Percentiles rank a stretch among this genome's conserved stretches.
Evolutionary conservation across 768 basidiomycete species (phyloP).

Genomic region (Podaxis rugospora): DNA sequence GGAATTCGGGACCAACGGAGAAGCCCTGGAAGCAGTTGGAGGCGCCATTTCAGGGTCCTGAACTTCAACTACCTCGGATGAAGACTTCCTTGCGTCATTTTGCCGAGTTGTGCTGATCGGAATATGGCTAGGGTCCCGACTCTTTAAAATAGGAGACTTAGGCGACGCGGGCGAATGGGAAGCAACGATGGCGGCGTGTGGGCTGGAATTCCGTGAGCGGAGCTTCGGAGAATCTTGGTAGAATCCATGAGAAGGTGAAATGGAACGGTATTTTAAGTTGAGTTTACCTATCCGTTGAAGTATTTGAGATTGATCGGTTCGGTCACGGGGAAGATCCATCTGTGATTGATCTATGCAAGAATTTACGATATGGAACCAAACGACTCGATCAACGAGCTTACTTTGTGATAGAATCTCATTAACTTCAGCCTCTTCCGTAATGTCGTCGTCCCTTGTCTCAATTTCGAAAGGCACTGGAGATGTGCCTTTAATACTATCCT

Average conservation of each 20-base stretch:
- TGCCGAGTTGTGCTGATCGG: not conserved
- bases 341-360: conserved; percentile 1
- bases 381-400: not conserved
- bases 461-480: not conserved
- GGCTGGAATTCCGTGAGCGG: not conserved
- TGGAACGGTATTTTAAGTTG: no score
- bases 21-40: not conserved
- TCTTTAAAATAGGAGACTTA: not conserved
- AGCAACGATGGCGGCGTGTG: not conserved
- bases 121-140: not conserved
- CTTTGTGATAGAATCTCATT: conserved; percentile 8
- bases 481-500: not conserved
- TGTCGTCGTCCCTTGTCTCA: not conserved
- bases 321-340: not conserved
- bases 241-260: not conserved
- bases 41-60: not conserved
- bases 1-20: not conserved
- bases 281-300: not conserved
- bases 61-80: not conserved
- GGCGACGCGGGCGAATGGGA: not conserved
- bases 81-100: not conserved
- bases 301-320: not conserved
- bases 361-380: conserved; percentile 6
- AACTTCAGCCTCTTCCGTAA: conserved; percentile 5
- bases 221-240: not conserved